These are phyloP conservation scores for Phoma sp. DNA, from an alignment of 2,329 filamentous ascomycete genomes.

Conservation along the genomic window DNA sequence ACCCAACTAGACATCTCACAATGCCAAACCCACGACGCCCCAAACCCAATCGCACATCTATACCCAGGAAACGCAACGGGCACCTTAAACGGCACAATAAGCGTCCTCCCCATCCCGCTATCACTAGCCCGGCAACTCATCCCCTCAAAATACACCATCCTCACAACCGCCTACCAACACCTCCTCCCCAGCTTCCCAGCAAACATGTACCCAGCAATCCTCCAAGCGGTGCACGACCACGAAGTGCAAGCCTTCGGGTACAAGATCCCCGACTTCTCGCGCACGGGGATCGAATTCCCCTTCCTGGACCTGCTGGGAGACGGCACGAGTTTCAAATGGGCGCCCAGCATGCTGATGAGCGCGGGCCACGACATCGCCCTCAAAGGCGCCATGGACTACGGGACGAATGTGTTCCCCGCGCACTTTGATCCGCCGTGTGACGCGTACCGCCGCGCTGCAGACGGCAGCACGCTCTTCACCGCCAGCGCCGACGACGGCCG, in stretches of 20 bases:
- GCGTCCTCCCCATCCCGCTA: slow-evolving; percentile 60
- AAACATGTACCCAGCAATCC: slow-evolving; percentile 61
- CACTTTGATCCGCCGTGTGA: slow-evolving; percentile 58
- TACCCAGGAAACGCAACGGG: slow-evolving; percentile 60
- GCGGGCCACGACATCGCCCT: slow-evolving; percentile 53
- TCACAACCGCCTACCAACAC: slow-evolving; percentile 56
- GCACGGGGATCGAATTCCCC: slow-evolving; percentile 61
- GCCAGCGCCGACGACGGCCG: slow-evolving; percentile 19
- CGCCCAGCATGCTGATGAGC: slow-evolving; percentile 56
- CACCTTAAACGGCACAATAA: slow-evolving; percentile 61
- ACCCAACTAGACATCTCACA: background rate
- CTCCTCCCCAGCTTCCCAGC: slow-evolving; percentile 58
- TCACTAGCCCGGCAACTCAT: slow-evolving; percentile 56
- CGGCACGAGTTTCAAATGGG: slow-evolving; percentile 60
- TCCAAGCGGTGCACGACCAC: slow-evolving; percentile 60
- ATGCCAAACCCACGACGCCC: slow-evolving; percentile 41
- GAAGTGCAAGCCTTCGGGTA: slow-evolving; percentile 56
- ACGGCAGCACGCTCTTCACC: slow-evolving; percentile 26
- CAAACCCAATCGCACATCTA: slow-evolving; percentile 58
- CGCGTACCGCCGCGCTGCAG: slow-evolving; percentile 49
- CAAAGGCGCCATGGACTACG: slow-evolving; percentile 55
- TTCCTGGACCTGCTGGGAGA: slow-evolving; percentile 62
- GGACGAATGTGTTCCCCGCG: slow-evolving; percentile 52
- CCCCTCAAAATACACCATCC: slow-evolving; percentile 57
- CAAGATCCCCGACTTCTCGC: slow-evolving; percentile 57